phyloP scores from a whole-genome alignment of 1,284 basidiomycete genomes.

The Inonotus hispidus region DNA sequence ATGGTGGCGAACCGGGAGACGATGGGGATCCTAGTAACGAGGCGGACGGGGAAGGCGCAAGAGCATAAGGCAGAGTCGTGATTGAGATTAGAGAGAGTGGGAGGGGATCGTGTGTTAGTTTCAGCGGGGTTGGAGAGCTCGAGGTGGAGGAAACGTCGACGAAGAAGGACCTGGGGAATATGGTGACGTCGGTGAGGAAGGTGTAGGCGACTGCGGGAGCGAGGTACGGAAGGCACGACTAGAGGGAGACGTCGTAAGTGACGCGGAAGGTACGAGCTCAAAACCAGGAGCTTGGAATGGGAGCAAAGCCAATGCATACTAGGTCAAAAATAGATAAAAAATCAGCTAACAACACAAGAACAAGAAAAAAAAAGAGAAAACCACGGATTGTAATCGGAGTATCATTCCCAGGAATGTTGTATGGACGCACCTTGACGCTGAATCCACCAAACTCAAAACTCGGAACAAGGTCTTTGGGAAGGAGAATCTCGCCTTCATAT shows the following conservation, averaged over 20 bases:
- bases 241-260: constrained; percentile 24
- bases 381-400: constrained; percentile 22
- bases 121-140: constrained; percentile 19
- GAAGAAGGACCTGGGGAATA: constrained; percentile 8
- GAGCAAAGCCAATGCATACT: constrained; percentile 40
- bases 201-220: background rate
- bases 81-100: constrained; percentile 7
- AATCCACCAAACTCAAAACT: constrained; percentile 43
- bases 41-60: background rate
- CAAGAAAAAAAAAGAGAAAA: constrained; percentile 20
- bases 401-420: too few relatives aligned
- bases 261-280: constrained; percentile 23
- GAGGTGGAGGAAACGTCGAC: constrained; percentile 21
- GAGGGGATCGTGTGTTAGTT: constrained; percentile 23
- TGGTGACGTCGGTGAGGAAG: background rate
- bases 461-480: constrained; percentile 43
- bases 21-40: background rate
- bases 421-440: constrained; percentile 37
- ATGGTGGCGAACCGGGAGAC: background rate
- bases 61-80: constrained; percentile 4
- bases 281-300: constrained; percentile 38
- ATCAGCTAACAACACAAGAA: background rate
- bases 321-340: background rate
- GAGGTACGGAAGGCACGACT: constrained; percentile 32
- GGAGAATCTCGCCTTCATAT: constrained; percentile 45